phyloP scores from a whole-genome alignment of 257 asterid genomes.

The Solanum lycopersicoides region DNA sequence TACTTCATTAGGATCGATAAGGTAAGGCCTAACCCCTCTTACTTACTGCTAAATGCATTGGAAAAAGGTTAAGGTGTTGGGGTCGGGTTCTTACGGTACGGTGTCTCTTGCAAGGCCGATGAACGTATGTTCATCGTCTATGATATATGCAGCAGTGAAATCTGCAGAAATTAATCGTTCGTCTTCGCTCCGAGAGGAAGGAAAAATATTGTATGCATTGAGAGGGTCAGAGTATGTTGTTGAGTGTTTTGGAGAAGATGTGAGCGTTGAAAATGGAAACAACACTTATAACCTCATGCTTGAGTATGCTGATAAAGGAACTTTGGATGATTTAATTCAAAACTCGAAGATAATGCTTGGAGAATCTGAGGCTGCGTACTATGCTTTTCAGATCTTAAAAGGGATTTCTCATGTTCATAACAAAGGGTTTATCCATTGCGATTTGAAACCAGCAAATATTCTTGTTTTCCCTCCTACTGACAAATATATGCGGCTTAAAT shows the following conservation, averaged over 20 bases:
- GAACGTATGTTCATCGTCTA: background rate
- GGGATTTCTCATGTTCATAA: background rate
- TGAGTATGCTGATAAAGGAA: background rate
- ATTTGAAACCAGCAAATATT: background rate
- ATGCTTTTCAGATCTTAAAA: background rate
- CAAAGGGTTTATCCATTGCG: background rate
- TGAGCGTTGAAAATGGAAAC: background rate
- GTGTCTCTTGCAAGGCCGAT: background rate
- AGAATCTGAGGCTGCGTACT: background rate
- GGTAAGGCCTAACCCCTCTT: too few species aligned
- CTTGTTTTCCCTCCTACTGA: background rate
- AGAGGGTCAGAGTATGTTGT: background rate
- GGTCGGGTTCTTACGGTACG: background rate
- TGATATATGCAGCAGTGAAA: background rate
- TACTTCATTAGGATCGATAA: too few species aligned
- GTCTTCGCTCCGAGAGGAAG: background rate
- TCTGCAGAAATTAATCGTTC: background rate
- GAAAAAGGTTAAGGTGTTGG: background rate
- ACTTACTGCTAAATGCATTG: background rate
- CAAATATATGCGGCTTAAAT: background rate
- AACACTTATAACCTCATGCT: background rate
- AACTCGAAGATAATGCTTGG: background rate
- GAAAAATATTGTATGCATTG: background rate
- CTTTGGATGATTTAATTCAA: background rate
- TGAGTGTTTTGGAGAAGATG: background rate